These are phyloP conservation scores for Pulveroboletus sp. DNA, from an alignment of 768 basidiomycete species.

Conservation along the genomic window DNA sequence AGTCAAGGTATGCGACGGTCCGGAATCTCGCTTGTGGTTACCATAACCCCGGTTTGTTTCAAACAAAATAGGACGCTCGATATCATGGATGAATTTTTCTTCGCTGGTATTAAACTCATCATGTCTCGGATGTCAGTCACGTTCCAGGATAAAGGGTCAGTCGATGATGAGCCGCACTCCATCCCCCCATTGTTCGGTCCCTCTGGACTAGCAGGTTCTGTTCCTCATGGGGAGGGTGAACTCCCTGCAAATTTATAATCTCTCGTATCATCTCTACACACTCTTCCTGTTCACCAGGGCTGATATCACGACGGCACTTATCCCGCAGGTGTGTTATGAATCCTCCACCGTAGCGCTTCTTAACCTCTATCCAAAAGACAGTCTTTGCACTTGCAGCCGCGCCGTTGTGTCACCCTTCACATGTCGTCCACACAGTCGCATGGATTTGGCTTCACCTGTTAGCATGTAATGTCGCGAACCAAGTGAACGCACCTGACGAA, in stretches of 20 bases:
- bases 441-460: constrained; percentile 45
- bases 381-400: constrained; percentile 28
- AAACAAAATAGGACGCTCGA: too few relatives aligned
- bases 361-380: constrained; percentile 18
- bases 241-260: neutral
- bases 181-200: neutral
- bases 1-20: too few relatives aligned
- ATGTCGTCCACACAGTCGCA: constrained; percentile 21
- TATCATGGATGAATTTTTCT: too few relatives aligned
- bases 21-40: too few relatives aligned
- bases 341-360: neutral
- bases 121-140: too few relatives aligned
- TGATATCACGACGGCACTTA: constrained; percentile 14
- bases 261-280: constrained; percentile 17
- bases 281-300: constrained; percentile 23
- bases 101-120: too few relatives aligned
- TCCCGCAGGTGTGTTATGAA: constrained; percentile 15
- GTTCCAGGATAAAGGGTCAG: constrained; percentile 1
- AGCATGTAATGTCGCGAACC: constrained; percentile 38
- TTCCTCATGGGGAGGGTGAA: neutral
- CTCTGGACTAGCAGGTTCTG: neutral
- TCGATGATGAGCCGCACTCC: neutral
- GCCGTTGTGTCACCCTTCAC: constrained; percentile 11
- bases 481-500: constrained; percentile 34
- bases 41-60: too few relatives aligned